These are phyloP conservation scores for Amaranthus hypochondriacus DNA, from an alignment of 148 eudicot species.

Conservation along the genomic window DNA sequence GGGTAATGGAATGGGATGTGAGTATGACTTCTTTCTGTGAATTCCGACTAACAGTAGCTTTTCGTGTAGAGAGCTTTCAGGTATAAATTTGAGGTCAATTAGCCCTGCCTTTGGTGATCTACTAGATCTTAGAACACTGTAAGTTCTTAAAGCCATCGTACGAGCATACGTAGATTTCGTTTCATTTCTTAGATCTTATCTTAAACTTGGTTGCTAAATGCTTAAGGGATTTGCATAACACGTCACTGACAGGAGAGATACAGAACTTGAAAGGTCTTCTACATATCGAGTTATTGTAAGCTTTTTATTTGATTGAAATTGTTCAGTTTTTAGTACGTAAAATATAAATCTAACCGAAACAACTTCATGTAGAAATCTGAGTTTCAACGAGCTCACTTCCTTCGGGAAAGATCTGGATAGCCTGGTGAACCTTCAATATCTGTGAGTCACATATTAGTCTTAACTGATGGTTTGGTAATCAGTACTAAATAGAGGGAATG, in stretches of 20 bases:
- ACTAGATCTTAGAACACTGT: constrained; percentile 62
- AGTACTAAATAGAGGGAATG: too few relatives aligned
- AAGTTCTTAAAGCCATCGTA: constrained; percentile 22
- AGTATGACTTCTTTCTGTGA: not conserved
- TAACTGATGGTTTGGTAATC: not conserved
- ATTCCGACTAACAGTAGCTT: constrained; percentile 1
- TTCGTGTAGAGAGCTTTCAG: constrained; percentile 51
- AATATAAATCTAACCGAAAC: not conserved
- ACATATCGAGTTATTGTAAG: constrained; percentile 61
- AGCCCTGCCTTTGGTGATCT: constrained; percentile 75
- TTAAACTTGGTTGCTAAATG: constrained; percentile 1
- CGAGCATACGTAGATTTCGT: not conserved
- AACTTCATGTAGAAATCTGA: constrained; percentile 53
- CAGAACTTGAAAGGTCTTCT: constrained; percentile 63
- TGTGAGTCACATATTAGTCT: constrained; percentile 40
- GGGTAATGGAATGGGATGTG: too few relatives aligned
- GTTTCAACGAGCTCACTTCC: constrained; percentile 66
- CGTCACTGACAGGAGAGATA: constrained; percentile 67
- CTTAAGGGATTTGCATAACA: constrained; percentile 71
- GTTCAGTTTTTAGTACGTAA: not conserved
- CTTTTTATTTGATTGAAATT: not conserved
- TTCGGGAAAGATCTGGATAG: constrained; percentile 58
- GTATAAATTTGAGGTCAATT: constrained; percentile 59
- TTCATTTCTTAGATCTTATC: not conserved
- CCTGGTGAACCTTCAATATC: constrained; percentile 52